phyloP scores from a whole-genome alignment of 192 early-diverging fungal species.

The Jimgerdemannia lactiflua region DNA sequence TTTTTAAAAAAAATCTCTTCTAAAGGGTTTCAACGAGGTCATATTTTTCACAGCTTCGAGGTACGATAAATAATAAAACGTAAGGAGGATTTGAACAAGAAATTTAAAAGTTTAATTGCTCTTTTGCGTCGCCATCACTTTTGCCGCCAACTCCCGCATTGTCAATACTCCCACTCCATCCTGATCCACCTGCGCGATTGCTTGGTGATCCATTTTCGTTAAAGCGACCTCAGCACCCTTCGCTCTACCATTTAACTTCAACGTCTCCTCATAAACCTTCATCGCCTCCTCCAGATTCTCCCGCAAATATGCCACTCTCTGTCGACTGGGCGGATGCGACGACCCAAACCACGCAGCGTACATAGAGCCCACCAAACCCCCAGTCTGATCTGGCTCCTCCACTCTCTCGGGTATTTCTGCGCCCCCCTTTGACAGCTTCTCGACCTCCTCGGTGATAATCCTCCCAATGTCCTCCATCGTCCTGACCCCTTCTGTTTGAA shows the following conservation, averaged over 20 bases:
- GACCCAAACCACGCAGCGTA: conserved; percentile 33
- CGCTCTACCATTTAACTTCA: conserved; percentile 25
- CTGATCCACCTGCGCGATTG: too few species aligned
- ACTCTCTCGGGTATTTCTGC: neutral
- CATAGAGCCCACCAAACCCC: conserved; percentile 6
- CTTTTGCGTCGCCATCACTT: neutral
- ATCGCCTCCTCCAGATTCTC: conserved; percentile 29
- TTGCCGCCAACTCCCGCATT: neutral
- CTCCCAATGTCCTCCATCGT: too few species aligned
- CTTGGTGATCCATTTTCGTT: neutral
- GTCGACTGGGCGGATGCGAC: conserved; percentile 30
- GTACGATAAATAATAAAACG: too few species aligned
- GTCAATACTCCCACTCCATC: too few species aligned
- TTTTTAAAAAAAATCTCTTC: too few species aligned
- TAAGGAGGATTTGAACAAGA: too few species aligned
- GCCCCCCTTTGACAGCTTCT: neutral
- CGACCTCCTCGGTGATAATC: neutral
- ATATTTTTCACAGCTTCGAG: too few species aligned
- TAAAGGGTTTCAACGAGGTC: too few species aligned
- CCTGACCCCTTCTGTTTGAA: neutral
- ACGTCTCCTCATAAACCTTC: conserved; percentile 15
- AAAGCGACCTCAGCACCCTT: neutral
- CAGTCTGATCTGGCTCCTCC: conserved; percentile 1
- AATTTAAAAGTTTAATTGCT: too few species aligned
- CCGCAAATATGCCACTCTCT: conserved; percentile 27